Evolutionary conservation across 2,329 filamentous ascomycete genomes (phyloP), one percentile per base, ranked within the genome.

Genomic region (Trichoderma polysporum): DNA sequence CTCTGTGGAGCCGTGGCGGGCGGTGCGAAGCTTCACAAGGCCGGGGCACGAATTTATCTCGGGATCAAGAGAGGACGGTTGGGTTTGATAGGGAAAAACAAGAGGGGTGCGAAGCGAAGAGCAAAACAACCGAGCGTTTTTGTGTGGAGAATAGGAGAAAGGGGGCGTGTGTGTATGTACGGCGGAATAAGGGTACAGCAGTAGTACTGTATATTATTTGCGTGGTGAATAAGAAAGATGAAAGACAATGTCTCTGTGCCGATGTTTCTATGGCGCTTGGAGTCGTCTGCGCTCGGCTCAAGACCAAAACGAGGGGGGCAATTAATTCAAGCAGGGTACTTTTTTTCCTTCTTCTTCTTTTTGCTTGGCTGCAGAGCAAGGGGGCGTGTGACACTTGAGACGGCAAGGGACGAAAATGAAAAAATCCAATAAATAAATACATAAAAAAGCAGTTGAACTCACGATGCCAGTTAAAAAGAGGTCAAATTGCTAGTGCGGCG

Each of bases 31-130:
- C 60, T 65, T 68, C 54, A 59, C 59, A 64, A 33, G 50, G 61
- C 47, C 49, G 68, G 69, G 70, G 47, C 76, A 77, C 76, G 76
- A 77, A 72, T 73, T 76, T 75, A 76, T 76, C 72, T 71, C 76
- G 76, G 76, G 77, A 77, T 70, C 8, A 19, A 61, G 58, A 49
- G 35, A 17, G 25, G 17, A 60, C 39, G 39, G 22, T 58, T 31
- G 35, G 33, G 54, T 7, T 59, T 25, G 29, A 31, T 29, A 31
- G 15, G 27, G 47, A 54, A 39, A 52, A 27, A 61, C 29, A 39
- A 62, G 57, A 57, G 56, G 27, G 9, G 29, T 47, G 33, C 19
- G 19, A 37, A 19, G 39, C 39, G 33, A 35, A 45, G 19, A 66
- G 19, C 47, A 15, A 59, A 33, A 31, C 41, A 53, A 15, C 63